A percentile compares a stretch with the other conserved stretches of the same genome.
Conservation (phyloP, 768 basidiomycete species). For the Lentinus brumalis region DNA sequence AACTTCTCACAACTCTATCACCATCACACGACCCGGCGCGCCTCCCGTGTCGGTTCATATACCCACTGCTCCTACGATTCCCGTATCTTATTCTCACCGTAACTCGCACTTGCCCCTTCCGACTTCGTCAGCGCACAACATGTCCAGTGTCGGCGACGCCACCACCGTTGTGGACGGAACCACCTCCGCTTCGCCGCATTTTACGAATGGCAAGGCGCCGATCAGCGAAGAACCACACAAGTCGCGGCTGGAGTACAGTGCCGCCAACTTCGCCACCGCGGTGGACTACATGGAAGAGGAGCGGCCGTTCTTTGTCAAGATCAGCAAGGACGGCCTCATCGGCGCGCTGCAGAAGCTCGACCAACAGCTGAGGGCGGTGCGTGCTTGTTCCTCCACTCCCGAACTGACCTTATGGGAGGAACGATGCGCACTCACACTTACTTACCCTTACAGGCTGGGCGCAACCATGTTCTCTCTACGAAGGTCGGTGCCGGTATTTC, state of each 20-base stretch:
- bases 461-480: conserved; percentile 59
- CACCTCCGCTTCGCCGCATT: conserved; percentile 8
- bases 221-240: conserved; percentile 18
- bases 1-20: background rate
- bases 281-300: conserved; percentile 55
- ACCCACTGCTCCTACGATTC: background rate
- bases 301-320: conserved; percentile 71
- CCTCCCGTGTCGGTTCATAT: background rate
- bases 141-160: conserved; percentile 42
- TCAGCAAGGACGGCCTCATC: conserved; percentile 67
- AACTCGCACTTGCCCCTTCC: background rate
- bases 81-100: background rate
- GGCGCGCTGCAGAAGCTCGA: conserved; percentile 73
- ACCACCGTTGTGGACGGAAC: conserved; percentile 48
- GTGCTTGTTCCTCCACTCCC: conserved; percentile 1
- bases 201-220: conserved; percentile 3
- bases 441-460: conserved; percentile 47
- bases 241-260: background rate
- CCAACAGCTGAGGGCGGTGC: conserved; percentile 54
- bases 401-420: background rate
- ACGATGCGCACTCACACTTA: no score
- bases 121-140: background rate
- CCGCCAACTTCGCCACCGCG: conserved; percentile 43
- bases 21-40: background rate
- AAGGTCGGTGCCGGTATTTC: conserved; percentile 43